Base-by-base conservation (phyloP, 768 basidiomycete genomes). In the Auriscalpium orientale region DNA sequence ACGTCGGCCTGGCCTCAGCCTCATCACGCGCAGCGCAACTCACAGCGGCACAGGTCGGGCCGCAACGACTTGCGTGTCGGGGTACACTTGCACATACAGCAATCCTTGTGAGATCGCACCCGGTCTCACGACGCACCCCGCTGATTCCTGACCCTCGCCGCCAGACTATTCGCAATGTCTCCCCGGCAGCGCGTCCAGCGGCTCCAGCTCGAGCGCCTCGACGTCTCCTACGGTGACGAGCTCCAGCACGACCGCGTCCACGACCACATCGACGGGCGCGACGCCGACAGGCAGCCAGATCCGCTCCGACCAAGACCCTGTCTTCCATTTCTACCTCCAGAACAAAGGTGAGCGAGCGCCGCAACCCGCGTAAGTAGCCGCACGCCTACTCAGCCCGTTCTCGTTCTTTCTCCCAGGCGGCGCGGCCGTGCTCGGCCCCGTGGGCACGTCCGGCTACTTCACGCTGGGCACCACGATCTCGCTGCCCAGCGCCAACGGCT, bases 271-370 rank as follows among this genome's bases (percentile, higher is more conserved):
- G 37, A 60, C 63, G 16, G 63, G 50, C 10, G 61, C 72, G 8
- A 59, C 65, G 33, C 66, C 69, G 15, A 66, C 67, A 4, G 71
- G 70, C 28, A 76, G 77, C 33, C 80, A 81, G 59, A 81, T 83
- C 51, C 76, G 81, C 50, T 67, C 76, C 1, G 80, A 76, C 36
- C 72, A 76, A 59, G 74, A 73, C 47, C 80, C 81, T 4, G 79
- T 79, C 8, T 82, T 69, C 58, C 80, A 83, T 62, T 77, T 80
- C 63, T 83, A 83, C 66, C 71, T 83, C 20, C 81, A 82, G 60
- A 73, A 72, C 58, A 64, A 66, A 40, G 75, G 79, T 79, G 53
- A 49, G 72, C 56, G 53, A 49, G 72, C 56, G 11, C 9, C 22
- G 20, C 43, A 38, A 18, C 8, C 18, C 51, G n/a, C 28, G 12